Percentiles rank a stretch among this genome's conserved stretches.
Conservation (phyloP, 2,329 filamentous ascomycete species). For the Aspergillus sp. region DNA sequence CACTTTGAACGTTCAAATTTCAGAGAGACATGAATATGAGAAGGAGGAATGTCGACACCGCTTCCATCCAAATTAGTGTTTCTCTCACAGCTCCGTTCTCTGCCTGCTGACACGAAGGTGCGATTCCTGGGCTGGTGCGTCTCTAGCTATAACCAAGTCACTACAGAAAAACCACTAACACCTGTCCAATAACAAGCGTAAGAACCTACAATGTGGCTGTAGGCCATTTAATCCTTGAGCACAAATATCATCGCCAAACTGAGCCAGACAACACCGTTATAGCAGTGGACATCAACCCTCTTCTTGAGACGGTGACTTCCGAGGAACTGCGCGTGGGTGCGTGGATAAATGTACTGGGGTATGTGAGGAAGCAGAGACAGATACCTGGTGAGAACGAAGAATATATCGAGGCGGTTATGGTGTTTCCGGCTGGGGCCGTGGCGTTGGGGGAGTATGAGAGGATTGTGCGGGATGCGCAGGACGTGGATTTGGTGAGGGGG, state of each 20-base stretch:
- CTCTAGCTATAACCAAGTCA: neutral
- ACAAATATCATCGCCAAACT: conserved; percentile 48
- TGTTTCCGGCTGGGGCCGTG: conserved; percentile 70
- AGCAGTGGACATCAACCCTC: conserved; percentile 61
- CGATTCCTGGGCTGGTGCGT: conserved; percentile 86
- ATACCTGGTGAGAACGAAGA: conserved; percentile 12
- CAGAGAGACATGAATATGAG: neutral
- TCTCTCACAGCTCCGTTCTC: conserved; percentile 51
- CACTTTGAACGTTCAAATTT: neutral
- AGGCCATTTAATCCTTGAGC: conserved; percentile 59
- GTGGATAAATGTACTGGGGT: conserved; percentile 86
- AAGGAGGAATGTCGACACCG: conserved; percentile 43
- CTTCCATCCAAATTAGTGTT: conserved; percentile 58
- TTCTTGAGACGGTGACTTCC: conserved; percentile 57
- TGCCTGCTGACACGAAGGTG: conserved; percentile 62
- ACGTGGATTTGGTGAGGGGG: conserved; percentile 18
- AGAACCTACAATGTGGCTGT: conserved; percentile 48
- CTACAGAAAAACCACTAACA: neutral
- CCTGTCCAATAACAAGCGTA: conserved; percentile 39
- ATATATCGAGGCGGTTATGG: conserved; percentile 62
- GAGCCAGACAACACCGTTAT: conserved; percentile 37
- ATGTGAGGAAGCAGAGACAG: conserved; percentile 44
- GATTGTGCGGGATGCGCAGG: conserved; percentile 39
- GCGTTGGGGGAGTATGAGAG: conserved; percentile 64
- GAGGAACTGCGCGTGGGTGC: conserved; percentile 63